Conservation (phyloP, 2,329 filamentous ascomycete genomes). For the Trichoderma sp. region DNA sequence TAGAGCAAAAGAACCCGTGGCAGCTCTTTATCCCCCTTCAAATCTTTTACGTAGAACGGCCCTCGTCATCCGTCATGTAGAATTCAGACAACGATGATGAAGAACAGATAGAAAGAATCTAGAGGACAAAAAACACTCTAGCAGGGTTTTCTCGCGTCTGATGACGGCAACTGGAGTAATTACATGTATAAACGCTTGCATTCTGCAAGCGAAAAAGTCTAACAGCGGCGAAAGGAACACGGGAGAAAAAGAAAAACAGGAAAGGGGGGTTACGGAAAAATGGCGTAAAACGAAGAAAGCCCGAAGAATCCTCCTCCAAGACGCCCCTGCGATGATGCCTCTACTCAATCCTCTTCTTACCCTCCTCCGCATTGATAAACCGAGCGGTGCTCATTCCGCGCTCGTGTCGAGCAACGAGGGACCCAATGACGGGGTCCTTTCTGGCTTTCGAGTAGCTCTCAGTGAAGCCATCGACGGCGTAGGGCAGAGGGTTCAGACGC, state of each 20-base stretch:
- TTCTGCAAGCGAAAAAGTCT: slow-evolving; percentile 19
- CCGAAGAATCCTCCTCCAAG: not conserved
- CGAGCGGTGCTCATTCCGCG: slow-evolving; percentile 80
- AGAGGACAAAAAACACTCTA: not conserved
- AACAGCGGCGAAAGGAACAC: slow-evolving; percentile 28
- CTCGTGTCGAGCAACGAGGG: slow-evolving; percentile 70
- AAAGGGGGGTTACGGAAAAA: slow-evolving; percentile 22
- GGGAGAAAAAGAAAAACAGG: slow-evolving; percentile 25
- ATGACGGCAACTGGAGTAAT: not conserved
- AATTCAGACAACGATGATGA: not conserved
- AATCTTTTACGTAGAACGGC: too few species aligned
- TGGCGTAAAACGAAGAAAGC: not conserved
- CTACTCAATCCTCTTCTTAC: slow-evolving; percentile 96
- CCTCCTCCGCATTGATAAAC: slow-evolving; percentile 87
- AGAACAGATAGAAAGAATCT: not conserved
- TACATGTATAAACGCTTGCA: slow-evolving; percentile 25
- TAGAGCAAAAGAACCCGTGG: not conserved
- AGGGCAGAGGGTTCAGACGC: slow-evolving; percentile 86
- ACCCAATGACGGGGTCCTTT: slow-evolving; percentile 79
- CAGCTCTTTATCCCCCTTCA: too few species aligned
- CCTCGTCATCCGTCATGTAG: too few species aligned
- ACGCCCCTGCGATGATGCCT: too few species aligned
- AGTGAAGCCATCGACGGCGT: slow-evolving; percentile 83
- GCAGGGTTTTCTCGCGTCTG: not conserved
- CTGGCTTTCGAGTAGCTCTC: slow-evolving; percentile 81